Evolutionary conservation across 139 green algal genomes (phyloP).

Genomic region (Haematococcus sp.): DNA sequence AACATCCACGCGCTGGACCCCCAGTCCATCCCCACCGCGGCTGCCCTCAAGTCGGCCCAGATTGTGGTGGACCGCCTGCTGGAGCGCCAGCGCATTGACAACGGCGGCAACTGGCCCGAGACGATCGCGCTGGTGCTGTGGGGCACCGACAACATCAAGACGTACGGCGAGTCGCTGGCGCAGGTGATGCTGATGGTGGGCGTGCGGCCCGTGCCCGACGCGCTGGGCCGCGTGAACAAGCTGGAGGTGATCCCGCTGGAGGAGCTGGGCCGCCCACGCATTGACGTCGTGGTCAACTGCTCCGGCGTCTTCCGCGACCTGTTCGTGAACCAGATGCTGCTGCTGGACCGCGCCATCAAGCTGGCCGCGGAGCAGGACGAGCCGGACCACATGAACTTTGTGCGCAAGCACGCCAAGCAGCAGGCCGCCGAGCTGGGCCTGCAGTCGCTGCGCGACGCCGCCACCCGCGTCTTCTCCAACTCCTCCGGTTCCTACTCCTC

Average conservation of each 20-base stretch:
- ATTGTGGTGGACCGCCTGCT: slow-evolving; percentile 93
- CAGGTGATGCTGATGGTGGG: slow-evolving; percentile 96
- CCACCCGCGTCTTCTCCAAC: slow-evolving; percentile 97
- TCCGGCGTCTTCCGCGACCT: slow-evolving; percentile 99
- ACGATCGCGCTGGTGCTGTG: slow-evolving; percentile 97
- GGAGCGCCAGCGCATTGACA: slow-evolving; percentile 85
- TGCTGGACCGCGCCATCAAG: slow-evolving; percentile 96
- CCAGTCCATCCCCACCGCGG: slow-evolving; percentile 89
- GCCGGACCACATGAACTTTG: slow-evolving; percentile 98
- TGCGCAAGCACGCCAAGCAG: slow-evolving; percentile 96
- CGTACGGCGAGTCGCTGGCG: slow-evolving; percentile 96
- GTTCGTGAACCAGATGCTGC: slow-evolving; percentile 99
- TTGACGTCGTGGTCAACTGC: slow-evolving; percentile 99
- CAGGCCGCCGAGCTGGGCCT: slow-evolving; percentile 87
- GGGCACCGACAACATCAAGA: slow-evolving; percentile 99
- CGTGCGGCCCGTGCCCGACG: slow-evolving; percentile 89
- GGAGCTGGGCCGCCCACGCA: slow-evolving; percentile 91
- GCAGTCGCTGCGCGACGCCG: slow-evolving; percentile 81
- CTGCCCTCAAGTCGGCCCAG: slow-evolving; percentile 80
- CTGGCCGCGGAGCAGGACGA: slow-evolving; percentile 97
- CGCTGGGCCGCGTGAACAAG: slow-evolving; percentile 99
- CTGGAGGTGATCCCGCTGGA: slow-evolving; percentile 97
- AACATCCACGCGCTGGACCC: slow-evolving; percentile 99
- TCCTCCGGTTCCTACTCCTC: slow-evolving; percentile 92
- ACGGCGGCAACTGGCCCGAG: slow-evolving; percentile 93